Evolutionary conservation across 1,284 basidiomycete species (phyloP), one percentile per base, ranked within the genome.

Genomic region (Peniophora sp.): DNA sequence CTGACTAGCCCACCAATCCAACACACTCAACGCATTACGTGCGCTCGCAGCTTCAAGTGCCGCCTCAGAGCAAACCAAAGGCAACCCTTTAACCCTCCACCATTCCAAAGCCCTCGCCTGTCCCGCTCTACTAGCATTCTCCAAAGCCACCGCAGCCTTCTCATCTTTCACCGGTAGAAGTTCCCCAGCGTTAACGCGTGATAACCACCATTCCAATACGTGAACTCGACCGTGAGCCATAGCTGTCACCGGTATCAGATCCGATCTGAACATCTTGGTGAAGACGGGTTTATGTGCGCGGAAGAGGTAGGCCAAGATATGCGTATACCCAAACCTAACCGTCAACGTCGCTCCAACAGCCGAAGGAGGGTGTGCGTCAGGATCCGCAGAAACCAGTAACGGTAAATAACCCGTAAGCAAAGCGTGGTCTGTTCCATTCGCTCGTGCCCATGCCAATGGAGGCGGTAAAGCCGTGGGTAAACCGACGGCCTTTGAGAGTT

Each of bases 171-270:
- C 68, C 2, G 75, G 74, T 8, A 8, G n/a, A 6, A 20, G 16
- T 20, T 17, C n/a, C 8, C n/a, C n/a, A 17, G 87, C 63, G 12
- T 79, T 66, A 49, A 78, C 75, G 10, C 72, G 78, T 52, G 81
- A 74, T 57, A 83, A 82, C 87, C 88, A 92, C 84, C 89, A 92
- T 10, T 80, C 76, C 35, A 92, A 77, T 3, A 90, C 80, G n/a
- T 73, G 63, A 2, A 75, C 77, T 27, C 89, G 81, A 3, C 88
- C 86, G 60, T 90, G 75, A 45, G 78, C 72, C 23, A 85, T 85
- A 11, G 89, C 89, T 52, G 78, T 79, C 50, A 81, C 78, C n/a
- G 83, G 84, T 39, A 89, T 81, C 50, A 83, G 64, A 65, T 84
- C 81, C 61, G 75, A 70, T 55, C 75, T 75, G 67, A 81, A 87